These are phyloP conservation scores for Solanum hybrid DNA, from an alignment of 305 asterid species.

Conservation along the genomic window DNA sequence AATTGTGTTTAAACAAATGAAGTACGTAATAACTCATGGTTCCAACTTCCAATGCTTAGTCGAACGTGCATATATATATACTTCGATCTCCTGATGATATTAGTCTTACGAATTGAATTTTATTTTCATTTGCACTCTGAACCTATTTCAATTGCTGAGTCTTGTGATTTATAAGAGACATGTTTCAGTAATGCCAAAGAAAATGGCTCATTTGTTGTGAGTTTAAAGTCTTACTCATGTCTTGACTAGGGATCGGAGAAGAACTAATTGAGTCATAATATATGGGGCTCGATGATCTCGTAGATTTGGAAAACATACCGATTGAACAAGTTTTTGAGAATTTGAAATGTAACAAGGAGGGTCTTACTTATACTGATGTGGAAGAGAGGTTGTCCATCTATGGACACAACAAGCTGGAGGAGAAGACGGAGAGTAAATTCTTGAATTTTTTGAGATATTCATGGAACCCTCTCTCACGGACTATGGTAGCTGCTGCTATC, in stretches of 20 bases:
- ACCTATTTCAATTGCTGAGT: background rate
- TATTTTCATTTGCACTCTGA: background rate
- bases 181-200: background rate
- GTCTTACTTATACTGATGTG: slow-evolving; percentile 1
- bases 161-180: background rate
- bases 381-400: background rate
- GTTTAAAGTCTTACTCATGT: background rate
- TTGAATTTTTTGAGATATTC: slow-evolving; percentile 23
- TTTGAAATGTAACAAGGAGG: slow-evolving; percentile 8
- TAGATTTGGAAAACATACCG: slow-evolving; percentile 6
- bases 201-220: background rate
- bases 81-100: background rate
- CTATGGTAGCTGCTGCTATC: slow-evolving; percentile 28
- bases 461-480: slow-evolving; percentile 32
- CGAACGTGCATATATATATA: background rate
- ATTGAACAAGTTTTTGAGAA: slow-evolving; percentile 12
- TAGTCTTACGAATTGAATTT: background rate
- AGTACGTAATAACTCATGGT: background rate
- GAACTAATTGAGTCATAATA: background rate
- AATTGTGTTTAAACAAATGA: background rate
- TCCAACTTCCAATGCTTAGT: background rate
- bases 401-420: slow-evolving; percentile 6
- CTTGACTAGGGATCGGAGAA: background rate
- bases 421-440: slow-evolving; percentile 16
- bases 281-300: background rate